Evolutionary conservation across 2,329 filamentous ascomycete genomes (phyloP).

Genomic region (Zalaria sp.): DNA sequence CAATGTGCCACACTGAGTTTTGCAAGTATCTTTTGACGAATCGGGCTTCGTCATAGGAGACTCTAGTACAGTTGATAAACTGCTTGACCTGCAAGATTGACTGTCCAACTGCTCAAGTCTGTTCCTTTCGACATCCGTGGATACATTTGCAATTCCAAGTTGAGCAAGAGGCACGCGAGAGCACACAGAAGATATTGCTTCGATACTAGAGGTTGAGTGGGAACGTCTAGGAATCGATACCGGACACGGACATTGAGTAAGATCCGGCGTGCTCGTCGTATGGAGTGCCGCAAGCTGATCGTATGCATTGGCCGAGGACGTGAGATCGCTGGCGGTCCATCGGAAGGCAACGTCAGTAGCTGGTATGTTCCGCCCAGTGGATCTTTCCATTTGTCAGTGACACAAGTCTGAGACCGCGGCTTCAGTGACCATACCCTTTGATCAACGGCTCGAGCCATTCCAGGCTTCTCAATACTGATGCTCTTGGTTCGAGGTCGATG

Average conservation of each 20-base stretch:
- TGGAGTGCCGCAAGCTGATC: not conserved
- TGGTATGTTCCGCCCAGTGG: no score
- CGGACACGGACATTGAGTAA: not conserved
- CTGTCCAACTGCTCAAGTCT: not conserved
- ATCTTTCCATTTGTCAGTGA: no score
- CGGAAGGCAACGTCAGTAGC: no score
- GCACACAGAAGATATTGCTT: not conserved
- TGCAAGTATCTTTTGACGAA: not conserved
- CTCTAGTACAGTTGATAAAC: not conserved
- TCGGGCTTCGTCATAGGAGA: not conserved
- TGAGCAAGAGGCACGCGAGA: not conserved
- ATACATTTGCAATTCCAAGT: not conserved
- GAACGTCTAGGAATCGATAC: not conserved
- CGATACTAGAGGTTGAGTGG: not conserved
- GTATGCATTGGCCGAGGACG: not conserved
- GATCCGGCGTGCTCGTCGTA: not conserved
- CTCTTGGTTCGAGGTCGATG: not conserved
- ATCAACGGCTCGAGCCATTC: slow-evolving; percentile 8
- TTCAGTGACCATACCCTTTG: slow-evolving; percentile 3
- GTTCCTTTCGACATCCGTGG: not conserved
- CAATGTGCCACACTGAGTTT: not conserved
- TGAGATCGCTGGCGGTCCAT: not conserved
- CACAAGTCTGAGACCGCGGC: not conserved
- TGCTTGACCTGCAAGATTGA: not conserved
- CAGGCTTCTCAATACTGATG: slow-evolving; percentile 3